These are phyloP conservation scores for Trichoderma cornu-damae DNA, from an alignment of 2,329 filamentous ascomycete genomes.

Conservation along the genomic window DNA sequence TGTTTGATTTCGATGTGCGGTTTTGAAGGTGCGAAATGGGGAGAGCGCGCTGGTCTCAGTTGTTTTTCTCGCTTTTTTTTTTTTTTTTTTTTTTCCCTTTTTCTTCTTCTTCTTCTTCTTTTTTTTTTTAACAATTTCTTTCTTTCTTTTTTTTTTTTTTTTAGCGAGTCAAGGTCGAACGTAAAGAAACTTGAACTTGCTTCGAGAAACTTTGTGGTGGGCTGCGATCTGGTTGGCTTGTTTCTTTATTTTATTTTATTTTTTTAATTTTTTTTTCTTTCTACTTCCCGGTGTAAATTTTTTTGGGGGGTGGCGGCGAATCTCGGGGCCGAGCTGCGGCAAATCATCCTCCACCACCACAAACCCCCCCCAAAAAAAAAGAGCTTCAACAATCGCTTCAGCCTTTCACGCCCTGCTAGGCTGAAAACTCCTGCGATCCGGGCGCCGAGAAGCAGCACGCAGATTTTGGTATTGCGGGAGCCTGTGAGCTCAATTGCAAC, in stretches of 20 bases:
- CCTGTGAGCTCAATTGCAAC: conserved; percentile 29
- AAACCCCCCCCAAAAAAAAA: neutral
- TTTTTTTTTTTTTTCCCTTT: too few relatives aligned
- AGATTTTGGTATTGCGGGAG: conserved; percentile 17
- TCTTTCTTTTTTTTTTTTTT: too few relatives aligned
- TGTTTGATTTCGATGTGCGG: too few relatives aligned
- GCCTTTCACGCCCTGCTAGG: neutral
- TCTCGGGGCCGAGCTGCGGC: conserved; percentile 25
- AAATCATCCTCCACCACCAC: conserved; percentile 23
- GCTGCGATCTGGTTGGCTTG: conserved; percentile 20
- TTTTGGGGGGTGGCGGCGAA: conserved; percentile 23
- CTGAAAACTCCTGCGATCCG: conserved; percentile 18
- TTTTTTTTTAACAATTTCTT: neutral
- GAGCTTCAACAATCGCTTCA: conserved; percentile 4
- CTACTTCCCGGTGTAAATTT: conserved; percentile 34
- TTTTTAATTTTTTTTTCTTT: conserved; percentile 23
- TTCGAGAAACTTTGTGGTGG: conserved; percentile 8
- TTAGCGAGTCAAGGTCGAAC: neutral
- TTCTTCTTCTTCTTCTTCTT: too few relatives aligned
- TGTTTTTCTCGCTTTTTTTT: too few relatives aligned
- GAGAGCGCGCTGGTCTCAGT: neutral
- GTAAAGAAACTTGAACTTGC: too few relatives aligned
- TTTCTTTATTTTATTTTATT: too few relatives aligned
- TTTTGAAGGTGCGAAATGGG: too few relatives aligned
- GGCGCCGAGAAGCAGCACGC: conserved; percentile 19